Conservation (phyloP, 768 basidiomycete species). For the Omphalotus guepiniiformis region DNA sequence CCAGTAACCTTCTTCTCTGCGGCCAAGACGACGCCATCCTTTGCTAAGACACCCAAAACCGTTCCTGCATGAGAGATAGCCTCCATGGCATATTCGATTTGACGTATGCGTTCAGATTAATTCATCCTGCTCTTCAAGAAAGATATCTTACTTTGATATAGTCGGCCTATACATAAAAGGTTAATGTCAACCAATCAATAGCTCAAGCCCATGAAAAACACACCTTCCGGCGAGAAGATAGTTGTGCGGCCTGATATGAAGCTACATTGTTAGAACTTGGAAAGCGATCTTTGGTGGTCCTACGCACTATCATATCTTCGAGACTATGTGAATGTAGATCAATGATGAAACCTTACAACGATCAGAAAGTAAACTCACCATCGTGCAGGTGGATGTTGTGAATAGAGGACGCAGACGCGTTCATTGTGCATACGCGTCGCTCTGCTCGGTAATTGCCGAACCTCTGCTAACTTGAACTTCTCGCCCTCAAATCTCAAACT, state of each 20-base stretch:
- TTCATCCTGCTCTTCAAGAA: background rate
- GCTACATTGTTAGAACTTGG: background rate
- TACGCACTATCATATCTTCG: constrained; percentile 92
- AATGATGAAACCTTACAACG: background rate
- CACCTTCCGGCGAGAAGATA: constrained; percentile 98
- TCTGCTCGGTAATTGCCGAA: constrained; percentile 1
- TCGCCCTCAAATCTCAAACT: background rate
- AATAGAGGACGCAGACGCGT: constrained; percentile 13
- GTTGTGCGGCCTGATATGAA: constrained; percentile 90
- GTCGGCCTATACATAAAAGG: constrained; percentile 81
- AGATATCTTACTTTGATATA: constrained; percentile 83
- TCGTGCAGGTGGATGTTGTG: constrained; percentile 29
- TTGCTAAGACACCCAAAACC: constrained; percentile 88
- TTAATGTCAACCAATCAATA: constrained; percentile 6
- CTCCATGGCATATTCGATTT: constrained; percentile 99
- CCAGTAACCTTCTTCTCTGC: constrained; percentile 99
- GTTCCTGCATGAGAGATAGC: constrained; percentile 96
- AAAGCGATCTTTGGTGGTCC: constrained; percentile 10
- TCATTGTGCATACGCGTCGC: constrained; percentile 39
- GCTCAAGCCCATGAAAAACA: constrained; percentile 14
- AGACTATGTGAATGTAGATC: constrained; percentile 45
- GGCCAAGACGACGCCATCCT: constrained; percentile 86
- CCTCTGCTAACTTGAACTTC: too few relatives aligned
- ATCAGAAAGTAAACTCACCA: constrained; percentile 35
- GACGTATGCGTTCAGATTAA: background rate